Conservation (phyloP, 345 rosid species). For the Raphanus raphanistrum region DNA sequence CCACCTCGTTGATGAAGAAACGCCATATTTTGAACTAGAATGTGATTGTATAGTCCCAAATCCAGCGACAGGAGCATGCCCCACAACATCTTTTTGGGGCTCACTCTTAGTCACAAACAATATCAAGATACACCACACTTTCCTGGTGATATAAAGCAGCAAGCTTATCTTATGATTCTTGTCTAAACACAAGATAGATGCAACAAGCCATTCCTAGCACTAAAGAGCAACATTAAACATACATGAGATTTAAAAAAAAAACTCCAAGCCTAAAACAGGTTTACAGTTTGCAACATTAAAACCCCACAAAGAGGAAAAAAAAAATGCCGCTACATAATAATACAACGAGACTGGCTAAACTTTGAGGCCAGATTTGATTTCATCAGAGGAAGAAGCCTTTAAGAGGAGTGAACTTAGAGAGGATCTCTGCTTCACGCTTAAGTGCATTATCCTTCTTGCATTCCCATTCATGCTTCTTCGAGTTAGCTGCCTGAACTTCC, state of each 20-base stretch:
- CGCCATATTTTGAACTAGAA: too few species aligned
- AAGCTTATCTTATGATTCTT: not conserved
- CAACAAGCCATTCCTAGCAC: not conserved
- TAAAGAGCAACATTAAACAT: not conserved
- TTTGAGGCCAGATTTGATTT: not conserved
- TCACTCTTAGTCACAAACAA: not conserved
- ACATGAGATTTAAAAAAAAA: not conserved
- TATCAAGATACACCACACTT: not conserved
- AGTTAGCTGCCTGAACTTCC: conserved; percentile 59
- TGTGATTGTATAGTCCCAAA: not conserved
- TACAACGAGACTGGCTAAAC: conserved; percentile 11
- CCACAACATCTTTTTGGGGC: not conserved
- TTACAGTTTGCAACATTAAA: not conserved
- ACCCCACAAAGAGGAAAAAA: not conserved
- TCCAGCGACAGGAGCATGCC: not conserved
- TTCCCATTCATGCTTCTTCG: conserved; percentile 58
- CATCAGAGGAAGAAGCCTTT: conserved; percentile 48
- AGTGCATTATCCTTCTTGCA: conserved; percentile 51
- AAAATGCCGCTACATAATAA: conserved; percentile 1
- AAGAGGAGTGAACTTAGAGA: conserved; percentile 54
- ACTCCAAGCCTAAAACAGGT: not conserved
- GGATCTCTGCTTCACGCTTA: conserved; percentile 55
- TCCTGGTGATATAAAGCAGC: not conserved
- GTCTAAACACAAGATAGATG: not conserved
- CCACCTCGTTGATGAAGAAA: too few species aligned